Evolutionary conservation across 2,329 filamentous ascomycete genomes (phyloP).

Genomic region (Sporothrix inflata): DNA sequence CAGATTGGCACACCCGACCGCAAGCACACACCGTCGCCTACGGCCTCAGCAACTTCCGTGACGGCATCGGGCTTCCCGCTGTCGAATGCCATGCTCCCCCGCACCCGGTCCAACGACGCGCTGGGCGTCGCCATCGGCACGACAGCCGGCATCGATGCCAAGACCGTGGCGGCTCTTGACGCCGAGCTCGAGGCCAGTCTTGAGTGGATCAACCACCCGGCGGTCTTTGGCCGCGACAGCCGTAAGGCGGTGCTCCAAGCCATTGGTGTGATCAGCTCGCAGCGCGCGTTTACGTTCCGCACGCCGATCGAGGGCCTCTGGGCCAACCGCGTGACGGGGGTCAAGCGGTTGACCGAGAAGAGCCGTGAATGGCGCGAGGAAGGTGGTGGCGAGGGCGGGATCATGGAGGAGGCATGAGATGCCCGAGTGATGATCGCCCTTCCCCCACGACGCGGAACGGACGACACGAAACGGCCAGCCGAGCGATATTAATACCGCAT

Average conservation of each 20-base stretch:
- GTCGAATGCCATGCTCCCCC: slow-evolving; percentile 48
- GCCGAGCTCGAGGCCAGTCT: slow-evolving; percentile 86
- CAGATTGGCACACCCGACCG: slow-evolving; percentile 54
- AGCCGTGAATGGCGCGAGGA: slow-evolving; percentile 92
- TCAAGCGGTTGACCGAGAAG: slow-evolving; percentile 78
- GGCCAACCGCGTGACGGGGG: slow-evolving; percentile 79
- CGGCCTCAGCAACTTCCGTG: slow-evolving; percentile 52
- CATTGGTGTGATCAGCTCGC: slow-evolving; percentile 94
- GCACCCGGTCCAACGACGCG: slow-evolving; percentile 59
- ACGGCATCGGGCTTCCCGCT: slow-evolving; percentile 45
- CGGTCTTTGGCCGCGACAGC: slow-evolving; percentile 90
- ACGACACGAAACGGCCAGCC: background rate
- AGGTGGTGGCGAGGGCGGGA: slow-evolving; percentile 71
- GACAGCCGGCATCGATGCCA: slow-evolving; percentile 75
- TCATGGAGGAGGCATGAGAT: slow-evolving; percentile 60
- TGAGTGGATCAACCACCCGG: slow-evolving; percentile 97
- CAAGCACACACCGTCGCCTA: slow-evolving; percentile 60
- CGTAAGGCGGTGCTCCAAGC: slow-evolving; percentile 95
- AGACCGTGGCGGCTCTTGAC: slow-evolving; percentile 84
- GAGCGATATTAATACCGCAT: slow-evolving; percentile 1
- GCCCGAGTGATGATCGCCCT: background rate
- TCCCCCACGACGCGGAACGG: background rate
- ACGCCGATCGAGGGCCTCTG: slow-evolving; percentile 87
- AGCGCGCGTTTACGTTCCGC: slow-evolving; percentile 90
- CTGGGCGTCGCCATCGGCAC: slow-evolving; percentile 56